phyloP scores from a whole-genome alignment of 164 flowering plant species.

The Chimonanthus salicifolius region DNA sequence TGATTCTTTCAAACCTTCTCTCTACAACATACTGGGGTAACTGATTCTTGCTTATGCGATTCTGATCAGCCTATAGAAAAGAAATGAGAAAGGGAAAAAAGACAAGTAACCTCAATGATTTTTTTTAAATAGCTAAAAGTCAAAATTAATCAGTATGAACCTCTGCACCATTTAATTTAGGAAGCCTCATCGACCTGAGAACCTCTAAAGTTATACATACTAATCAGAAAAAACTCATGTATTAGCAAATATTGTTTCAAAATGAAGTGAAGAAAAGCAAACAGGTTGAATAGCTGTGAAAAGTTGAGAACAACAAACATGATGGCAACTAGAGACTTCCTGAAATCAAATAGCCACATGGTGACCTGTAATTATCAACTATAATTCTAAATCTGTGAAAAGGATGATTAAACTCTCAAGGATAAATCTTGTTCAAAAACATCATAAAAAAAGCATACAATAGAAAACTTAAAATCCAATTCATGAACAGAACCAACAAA shows the following conservation, averaged over 20 bases:
- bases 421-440: neutral
- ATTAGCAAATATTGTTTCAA: too few species aligned
- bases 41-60: slow-evolving; percentile 57
- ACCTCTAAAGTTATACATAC: neutral
- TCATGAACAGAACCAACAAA: neutral
- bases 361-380: too few species aligned
- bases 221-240: neutral
- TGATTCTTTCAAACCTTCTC: slow-evolving; percentile 91
- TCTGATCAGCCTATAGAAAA: slow-evolving; percentile 65
- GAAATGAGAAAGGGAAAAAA: neutral
- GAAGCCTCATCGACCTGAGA: neutral
- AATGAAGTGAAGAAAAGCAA: neutral
- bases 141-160: neutral
- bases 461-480: neutral
- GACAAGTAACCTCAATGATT: neutral
- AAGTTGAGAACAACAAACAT: too few species aligned
- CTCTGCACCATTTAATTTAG: too few species aligned
- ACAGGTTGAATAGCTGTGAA: too few species aligned
- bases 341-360: too few species aligned
- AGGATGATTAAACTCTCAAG: neutral
- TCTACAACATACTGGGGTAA: slow-evolving; percentile 70
- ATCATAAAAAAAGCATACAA: neutral
- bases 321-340: too few species aligned
- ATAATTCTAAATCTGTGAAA: too few species aligned
- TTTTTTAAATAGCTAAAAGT: neutral